phyloP scores from a whole-genome alignment of 805 yeast genomes.

The Sungouiozyma intestinalis region DNA sequence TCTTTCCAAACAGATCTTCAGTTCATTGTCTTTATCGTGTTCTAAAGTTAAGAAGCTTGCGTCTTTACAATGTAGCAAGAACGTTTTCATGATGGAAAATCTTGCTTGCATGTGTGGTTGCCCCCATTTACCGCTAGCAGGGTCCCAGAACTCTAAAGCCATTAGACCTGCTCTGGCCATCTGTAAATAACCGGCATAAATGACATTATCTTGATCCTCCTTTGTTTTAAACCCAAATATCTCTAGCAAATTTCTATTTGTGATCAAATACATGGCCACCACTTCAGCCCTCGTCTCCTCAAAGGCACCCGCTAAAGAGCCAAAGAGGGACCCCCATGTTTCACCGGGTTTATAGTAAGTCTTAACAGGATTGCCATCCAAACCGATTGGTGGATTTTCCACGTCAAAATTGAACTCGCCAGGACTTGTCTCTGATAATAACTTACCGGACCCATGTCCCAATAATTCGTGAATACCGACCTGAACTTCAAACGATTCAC shows the following conservation, averaged over 20 bases:
- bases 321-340: slow-evolving; percentile 86
- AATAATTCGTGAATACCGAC: slow-evolving; percentile 87
- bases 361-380: slow-evolving; percentile 49
- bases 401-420: slow-evolving; percentile 66
- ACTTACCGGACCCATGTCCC: slow-evolving; percentile 88
- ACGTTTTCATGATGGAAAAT: slow-evolving; percentile 70
- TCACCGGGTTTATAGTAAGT: slow-evolving; percentile 72
- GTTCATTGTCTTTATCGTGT: slow-evolving; percentile 42
- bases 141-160: slow-evolving; percentile 84
- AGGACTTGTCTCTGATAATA: slow-evolving; percentile 48
- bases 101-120: slow-evolving; percentile 94
- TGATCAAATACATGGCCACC: slow-evolving; percentile 72
- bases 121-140: slow-evolving; percentile 74
- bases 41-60: slow-evolving; percentile 46
- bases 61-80: slow-evolving; percentile 47
- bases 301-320: slow-evolving; percentile 72
- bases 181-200: slow-evolving; percentile 57
- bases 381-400: slow-evolving; percentile 47
- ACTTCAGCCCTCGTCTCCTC: slow-evolving; percentile 92
- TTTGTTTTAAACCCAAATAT: slow-evolving; percentile 58
- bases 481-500: slow-evolving; percentile 82
- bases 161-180: slow-evolving; percentile 86
- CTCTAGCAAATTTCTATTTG: slow-evolving; percentile 54
- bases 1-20: slow-evolving; percentile 49
- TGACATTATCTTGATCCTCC: slow-evolving; percentile 52